Conservation (phyloP, 306 rosid genomes). For the Cicer chorassanicum region DNA sequence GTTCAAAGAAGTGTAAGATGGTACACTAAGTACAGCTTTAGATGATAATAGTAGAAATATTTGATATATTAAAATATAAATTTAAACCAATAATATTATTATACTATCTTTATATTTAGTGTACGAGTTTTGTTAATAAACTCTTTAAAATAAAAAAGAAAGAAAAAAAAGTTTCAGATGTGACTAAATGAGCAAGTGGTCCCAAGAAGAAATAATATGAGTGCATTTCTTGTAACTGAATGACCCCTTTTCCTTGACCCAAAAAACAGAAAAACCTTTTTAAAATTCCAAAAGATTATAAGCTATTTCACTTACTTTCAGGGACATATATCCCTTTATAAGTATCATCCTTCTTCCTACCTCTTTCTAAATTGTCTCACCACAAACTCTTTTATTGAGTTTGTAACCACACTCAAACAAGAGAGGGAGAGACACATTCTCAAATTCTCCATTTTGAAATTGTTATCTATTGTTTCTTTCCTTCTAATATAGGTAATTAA, state of each 20-base stretch:
- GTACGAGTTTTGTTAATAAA: no score
- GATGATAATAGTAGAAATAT: no score
- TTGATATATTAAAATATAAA: no score
- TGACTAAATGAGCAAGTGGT: slow-evolving; percentile 43
- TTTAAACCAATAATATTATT: no score
- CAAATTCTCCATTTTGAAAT: slow-evolving; percentile 33
- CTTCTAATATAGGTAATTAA: slow-evolving; percentile 33
- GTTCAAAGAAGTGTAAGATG: no score
- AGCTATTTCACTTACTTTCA: background rate
- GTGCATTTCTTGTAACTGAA: slow-evolving; percentile 44
- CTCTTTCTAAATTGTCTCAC: slow-evolving; percentile 34
- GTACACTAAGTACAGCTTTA: no score
- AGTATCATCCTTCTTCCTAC: slow-evolving; percentile 40
- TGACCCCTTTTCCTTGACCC: background rate
- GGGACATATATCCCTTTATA: slow-evolving; percentile 39
- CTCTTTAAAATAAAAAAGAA: no score
- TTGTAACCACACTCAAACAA: slow-evolving; percentile 23
- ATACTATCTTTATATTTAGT: no score
- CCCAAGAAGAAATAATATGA: slow-evolving; percentile 13
- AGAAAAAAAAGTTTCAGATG: background rate
- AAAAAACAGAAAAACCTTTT: background rate
- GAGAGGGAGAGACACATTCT: slow-evolving; percentile 8
- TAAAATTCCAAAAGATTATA: slow-evolving; percentile 23
- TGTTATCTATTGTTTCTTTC: slow-evolving; percentile 16
- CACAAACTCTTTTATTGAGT: slow-evolving; percentile 23